Base-by-base conservation (phyloP, 2,329 filamentous ascomycete genomes). In the Colletotrichum acutatum region DNA sequence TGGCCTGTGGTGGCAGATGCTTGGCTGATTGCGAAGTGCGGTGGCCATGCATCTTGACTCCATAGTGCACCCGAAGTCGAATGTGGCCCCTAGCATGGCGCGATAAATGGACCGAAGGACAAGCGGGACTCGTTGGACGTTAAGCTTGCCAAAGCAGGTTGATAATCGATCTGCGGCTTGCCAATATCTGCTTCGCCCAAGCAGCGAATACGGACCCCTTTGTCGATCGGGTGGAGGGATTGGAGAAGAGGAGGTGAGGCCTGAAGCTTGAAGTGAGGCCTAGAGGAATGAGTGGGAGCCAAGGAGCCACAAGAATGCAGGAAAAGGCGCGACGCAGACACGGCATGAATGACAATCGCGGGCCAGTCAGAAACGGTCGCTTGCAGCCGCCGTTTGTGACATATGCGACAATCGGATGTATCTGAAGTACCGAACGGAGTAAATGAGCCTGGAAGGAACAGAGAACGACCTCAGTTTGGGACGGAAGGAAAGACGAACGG, bases 21-120 rank as follows among this genome's bases (percentile, higher is more conserved):
- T 68, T 72, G 65, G 65, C 69, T 53, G 42, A 54, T 6, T 19
- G 52, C 56, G 58, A 63, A n/a, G 65, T 49, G 52, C 65, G 54
- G 34, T 66, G 32, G 57, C 68, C 57, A 52, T 8, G 28, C 28
- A 8, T 8, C 28, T 30, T 30, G 28, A 30, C 28, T 30, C 28
- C 28, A 30, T 30, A 30, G 28, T 34, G 32, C 32, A 66, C 16
- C 37, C 16, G 37, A 42, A 52, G 68, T 62, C 16, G 28, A 52
- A 59, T 63, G 65, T 46, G 53, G 65, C 24, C 69, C 69, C 69
- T 53, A 22, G n/a, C 30, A 65, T 69, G 66, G 66, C 66, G 70
- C 66, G 59, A 72, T 42, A 68, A 72, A 68, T 68, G 65, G 37
- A 65, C 70, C 66, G 70, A 65, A 60, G 59, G 64, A 60, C 30